Evolutionary conservation across 2,329 filamentous ascomycete genomes (phyloP), one percentile per base, ranked within the genome.

Genomic region (Leptographium flavum): DNA sequence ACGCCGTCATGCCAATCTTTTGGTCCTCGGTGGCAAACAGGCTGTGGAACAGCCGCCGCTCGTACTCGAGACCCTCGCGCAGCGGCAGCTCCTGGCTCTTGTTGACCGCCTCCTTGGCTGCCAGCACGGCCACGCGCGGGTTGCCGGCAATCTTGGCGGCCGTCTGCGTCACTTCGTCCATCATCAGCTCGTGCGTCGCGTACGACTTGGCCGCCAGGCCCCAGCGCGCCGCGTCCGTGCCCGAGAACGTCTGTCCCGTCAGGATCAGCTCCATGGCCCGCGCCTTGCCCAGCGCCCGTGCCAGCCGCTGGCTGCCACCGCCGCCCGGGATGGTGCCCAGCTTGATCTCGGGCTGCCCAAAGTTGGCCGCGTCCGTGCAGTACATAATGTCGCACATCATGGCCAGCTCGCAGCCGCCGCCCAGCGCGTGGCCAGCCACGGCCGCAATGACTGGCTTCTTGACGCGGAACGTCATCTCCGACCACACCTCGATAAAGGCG

Each of bases 341-440:
- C 67, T 93, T 95, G 68, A 98, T 87, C 70, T 98, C 92, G 1
- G 92, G 92, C 67, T 96, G 92, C 13, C 92, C 92, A 60, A 98
- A 95, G 56, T 86, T 93, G 53, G 92, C 90, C 15, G 65, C 76
- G 42, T 81, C 73, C 2, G 84, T 88, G 66, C 85, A 92, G 71
- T 96, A 96, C 49, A 98, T 66, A 54, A 96, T 81, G 61, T 98
- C 92, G 58, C 83, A 87, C 92, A 96, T 98, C 72, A 98, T 83
- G 42, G 92, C 88, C 14, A 98, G 75, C 69, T 98, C 92, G 61
- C 92, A 98, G 39, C 92, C 92, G 44, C 92, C 92, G 23, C 92
- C 92, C 1, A 98, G 76, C 3, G 92, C 92, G 59, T 95, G 88
- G 17, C 92, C 92, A 10, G 92, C 92, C 3, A 98, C 88, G 22